These are phyloP conservation scores for Tylopilus subfusipes DNA, from an alignment of 768 basidiomycete genomes.

Conservation along the genomic window DNA sequence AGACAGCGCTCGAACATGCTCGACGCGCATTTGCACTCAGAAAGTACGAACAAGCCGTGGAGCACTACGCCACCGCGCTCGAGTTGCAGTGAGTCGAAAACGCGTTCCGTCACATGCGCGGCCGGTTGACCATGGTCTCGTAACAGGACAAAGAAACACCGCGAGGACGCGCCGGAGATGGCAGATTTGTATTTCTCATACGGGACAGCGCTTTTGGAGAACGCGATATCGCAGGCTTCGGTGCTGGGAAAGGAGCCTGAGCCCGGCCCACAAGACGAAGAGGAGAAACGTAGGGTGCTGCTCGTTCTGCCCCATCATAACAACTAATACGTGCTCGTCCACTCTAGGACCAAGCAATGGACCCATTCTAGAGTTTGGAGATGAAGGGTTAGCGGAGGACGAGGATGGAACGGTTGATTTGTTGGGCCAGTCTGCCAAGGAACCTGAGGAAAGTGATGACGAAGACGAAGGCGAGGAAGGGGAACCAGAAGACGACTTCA, in stretches of 20 bases:
- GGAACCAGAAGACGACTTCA: slow-evolving; percentile 95
- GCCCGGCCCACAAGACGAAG: slow-evolving; percentile 41
- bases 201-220: slow-evolving; percentile 90
- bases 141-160: slow-evolving; percentile 66
- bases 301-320: not conserved
- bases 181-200: slow-evolving; percentile 90
- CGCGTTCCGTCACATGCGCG: not conserved
- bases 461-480: slow-evolving; percentile 61
- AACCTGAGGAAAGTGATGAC: slow-evolving; percentile 48
- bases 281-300: slow-evolving; percentile 34
- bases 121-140: not conserved
- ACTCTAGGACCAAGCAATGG: slow-evolving; percentile 41
- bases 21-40: slow-evolving; percentile 86
- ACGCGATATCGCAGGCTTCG: slow-evolving; percentile 79
- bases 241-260: slow-evolving; percentile 87
- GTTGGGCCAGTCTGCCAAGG: slow-evolving; percentile 55
- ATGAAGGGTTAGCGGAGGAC: slow-evolving; percentile 62
- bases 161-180: slow-evolving; percentile 77
- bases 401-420: slow-evolving; percentile 61
- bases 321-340: slow-evolving; percentile 9
- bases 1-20: slow-evolving; percentile 67
- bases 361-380: slow-evolving; percentile 78
- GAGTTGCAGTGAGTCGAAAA: slow-evolving; percentile 67
- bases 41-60: slow-evolving; percentile 83
- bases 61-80: slow-evolving; percentile 79